These are phyloP conservation scores for Ogataea sp. DNA, from an alignment of 805 yeast genomes.

Conservation along the genomic window DNA sequence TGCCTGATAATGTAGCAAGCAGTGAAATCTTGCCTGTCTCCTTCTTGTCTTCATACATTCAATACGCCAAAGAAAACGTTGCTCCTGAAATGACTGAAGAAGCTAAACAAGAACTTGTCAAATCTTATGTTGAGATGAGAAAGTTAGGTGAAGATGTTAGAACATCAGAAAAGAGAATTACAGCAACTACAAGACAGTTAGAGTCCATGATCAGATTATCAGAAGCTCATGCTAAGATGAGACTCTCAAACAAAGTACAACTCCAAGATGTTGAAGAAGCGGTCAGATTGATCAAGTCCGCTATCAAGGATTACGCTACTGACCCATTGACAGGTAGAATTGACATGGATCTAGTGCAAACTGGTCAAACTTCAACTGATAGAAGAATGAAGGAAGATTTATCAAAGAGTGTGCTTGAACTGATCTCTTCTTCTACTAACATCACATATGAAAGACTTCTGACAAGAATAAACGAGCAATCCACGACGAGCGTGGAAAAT, in stretches of 20 bases:
- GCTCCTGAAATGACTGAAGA: slow-evolving; percentile 74
- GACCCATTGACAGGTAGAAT: slow-evolving; percentile 96
- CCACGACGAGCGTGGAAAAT: slow-evolving; percentile 59
- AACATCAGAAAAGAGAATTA: slow-evolving; percentile 79
- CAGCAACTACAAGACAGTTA: slow-evolving; percentile 96
- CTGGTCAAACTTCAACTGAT: slow-evolving; percentile 88
- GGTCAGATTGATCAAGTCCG: slow-evolving; percentile 84
- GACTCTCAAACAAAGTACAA: slow-evolving; percentile 64
- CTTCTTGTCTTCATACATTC: slow-evolving; percentile 79
- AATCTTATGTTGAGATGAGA: slow-evolving; percentile 88
- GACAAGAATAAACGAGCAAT: slow-evolving; percentile 56
- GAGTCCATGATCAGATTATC: slow-evolving; percentile 92
- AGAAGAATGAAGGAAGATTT: slow-evolving; percentile 70
- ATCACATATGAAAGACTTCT: slow-evolving; percentile 54
- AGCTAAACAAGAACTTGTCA: slow-evolving; percentile 80
- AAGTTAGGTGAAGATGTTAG: slow-evolving; percentile 88
- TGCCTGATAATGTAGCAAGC: slow-evolving; percentile 61
- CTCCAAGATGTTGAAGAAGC: slow-evolving; percentile 86
- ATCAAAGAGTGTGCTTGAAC: slow-evolving; percentile 47
- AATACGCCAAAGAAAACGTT: slow-evolving; percentile 82
- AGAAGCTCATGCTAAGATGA: slow-evolving; percentile 97
- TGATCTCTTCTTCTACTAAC: slow-evolving; percentile 42
- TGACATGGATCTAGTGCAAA: slow-evolving; percentile 95
- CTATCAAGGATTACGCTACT: slow-evolving; percentile 96
- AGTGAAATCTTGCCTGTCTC: slow-evolving; percentile 78